phyloP scores from a whole-genome alignment of 495 filamentous ascomycete genomes.

The Aspergillus diversus region DNA sequence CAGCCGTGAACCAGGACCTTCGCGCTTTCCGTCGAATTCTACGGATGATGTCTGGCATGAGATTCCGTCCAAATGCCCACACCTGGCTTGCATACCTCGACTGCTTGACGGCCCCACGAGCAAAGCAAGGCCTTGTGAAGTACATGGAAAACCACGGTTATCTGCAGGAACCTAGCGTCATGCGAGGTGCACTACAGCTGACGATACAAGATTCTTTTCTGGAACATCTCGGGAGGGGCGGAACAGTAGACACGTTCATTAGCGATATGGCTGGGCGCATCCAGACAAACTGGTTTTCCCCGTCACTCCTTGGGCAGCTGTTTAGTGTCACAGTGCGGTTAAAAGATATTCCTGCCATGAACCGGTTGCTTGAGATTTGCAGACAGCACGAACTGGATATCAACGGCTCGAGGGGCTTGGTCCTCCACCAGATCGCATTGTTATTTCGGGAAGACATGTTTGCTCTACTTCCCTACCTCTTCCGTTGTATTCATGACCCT shows the following conservation, averaged over 20 bases:
- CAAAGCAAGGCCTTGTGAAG: slow-evolving; percentile 36
- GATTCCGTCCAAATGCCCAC: slow-evolving; percentile 43
- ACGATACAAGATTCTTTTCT: slow-evolving; percentile 39
- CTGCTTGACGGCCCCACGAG: slow-evolving; percentile 34
- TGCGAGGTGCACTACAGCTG: slow-evolving; percentile 33
- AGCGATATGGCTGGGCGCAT: slow-evolving; percentile 32
- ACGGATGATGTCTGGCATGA: slow-evolving; percentile 34
- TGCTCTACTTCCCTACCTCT: slow-evolving; percentile 27
- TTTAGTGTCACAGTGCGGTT: slow-evolving; percentile 32
- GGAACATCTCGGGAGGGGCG: slow-evolving; percentile 39
- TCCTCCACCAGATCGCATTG: slow-evolving; percentile 27
- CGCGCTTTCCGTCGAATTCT: slow-evolving; percentile 36
- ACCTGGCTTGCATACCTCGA: slow-evolving; percentile 50
- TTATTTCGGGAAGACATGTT: slow-evolving; percentile 30
- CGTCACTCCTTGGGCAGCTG: slow-evolving; percentile 40
- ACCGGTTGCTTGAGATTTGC: slow-evolving; percentile 36
- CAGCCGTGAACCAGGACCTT: slow-evolving; percentile 42
- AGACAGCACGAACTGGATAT: slow-evolving; percentile 28
- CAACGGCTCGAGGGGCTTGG: slow-evolving; percentile 19
- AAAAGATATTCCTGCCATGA: slow-evolving; percentile 29
- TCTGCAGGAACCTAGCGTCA: slow-evolving; percentile 26
- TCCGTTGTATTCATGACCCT: slow-evolving; percentile 23
- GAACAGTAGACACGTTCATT: slow-evolving; percentile 40
- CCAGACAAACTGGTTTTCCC: slow-evolving; percentile 39
- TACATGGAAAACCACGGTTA: slow-evolving; percentile 41